These are phyloP conservation scores for Gypsophila paniculata DNA, from an alignment of 179 eudicot genomes.

Conservation along the genomic window DNA sequence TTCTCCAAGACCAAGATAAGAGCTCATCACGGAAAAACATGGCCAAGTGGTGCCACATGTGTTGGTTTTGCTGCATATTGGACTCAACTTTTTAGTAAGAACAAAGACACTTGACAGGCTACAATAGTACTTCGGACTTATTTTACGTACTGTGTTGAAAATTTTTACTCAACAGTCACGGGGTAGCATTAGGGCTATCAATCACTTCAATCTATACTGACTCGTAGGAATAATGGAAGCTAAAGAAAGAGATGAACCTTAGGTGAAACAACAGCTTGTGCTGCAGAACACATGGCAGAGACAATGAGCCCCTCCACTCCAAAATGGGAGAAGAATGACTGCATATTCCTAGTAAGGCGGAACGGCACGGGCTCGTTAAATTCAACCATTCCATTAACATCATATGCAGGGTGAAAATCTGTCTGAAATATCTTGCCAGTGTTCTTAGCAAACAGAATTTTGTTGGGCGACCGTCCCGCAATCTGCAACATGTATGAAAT, in stretches of 20 bases:
- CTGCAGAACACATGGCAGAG: constrained; percentile 91
- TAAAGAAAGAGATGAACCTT: constrained; percentile 46
- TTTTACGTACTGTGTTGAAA: neutral
- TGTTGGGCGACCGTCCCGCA: constrained; percentile 97
- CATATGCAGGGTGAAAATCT: constrained; percentile 98
- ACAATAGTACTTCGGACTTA: neutral
- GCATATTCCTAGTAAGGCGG: constrained; percentile 90
- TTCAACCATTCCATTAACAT: constrained; percentile 95
- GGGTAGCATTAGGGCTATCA: neutral
- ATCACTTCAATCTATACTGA: neutral
- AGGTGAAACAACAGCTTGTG: constrained; percentile 89
- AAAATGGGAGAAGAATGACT: constrained; percentile 92
- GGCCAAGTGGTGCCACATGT: constrained; percentile 93
- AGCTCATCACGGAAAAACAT: constrained; percentile 99
- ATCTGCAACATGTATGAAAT: constrained; percentile 92
- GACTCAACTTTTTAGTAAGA: constrained; percentile 7
- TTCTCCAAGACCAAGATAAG: constrained; percentile 98
- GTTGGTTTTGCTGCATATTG: constrained; percentile 80
- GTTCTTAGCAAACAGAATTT: constrained; percentile 92
- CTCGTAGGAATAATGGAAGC: neutral
- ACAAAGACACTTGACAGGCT: neutral
- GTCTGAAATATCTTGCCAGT: constrained; percentile 97
- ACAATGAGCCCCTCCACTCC: constrained; percentile 97
- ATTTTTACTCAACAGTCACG: neutral
- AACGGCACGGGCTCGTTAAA: constrained; percentile 97